Evolutionary conservation across 2,329 filamentous ascomycete genomes (phyloP).

Genomic region (Botryotinia narcissicola): DNA sequence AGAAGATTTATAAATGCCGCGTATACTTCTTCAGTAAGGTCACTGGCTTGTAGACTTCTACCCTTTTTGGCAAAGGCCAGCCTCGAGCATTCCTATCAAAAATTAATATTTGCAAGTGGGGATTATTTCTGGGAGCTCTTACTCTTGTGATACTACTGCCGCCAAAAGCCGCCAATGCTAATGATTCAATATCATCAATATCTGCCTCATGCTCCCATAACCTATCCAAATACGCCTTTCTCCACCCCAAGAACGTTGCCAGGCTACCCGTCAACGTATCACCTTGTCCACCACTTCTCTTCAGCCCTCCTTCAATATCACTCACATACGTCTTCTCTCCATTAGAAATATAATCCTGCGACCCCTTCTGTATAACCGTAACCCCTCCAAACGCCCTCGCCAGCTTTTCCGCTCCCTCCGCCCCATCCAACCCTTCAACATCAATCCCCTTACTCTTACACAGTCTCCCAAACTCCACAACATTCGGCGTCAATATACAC

Average conservation of each 20-base stretch:
- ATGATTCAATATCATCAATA: constrained; percentile 55
- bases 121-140: constrained; percentile 37
- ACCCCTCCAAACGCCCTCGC: constrained; percentile 79
- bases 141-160: constrained; percentile 84
- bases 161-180: constrained; percentile 80
- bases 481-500: constrained; percentile 90
- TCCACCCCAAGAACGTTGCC: constrained; percentile 85
- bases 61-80: constrained; percentile 84
- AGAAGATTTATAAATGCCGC: constrained; percentile 76
- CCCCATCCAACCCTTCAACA: constrained; percentile 43
- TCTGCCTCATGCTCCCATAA: constrained; percentile 67
- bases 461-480: constrained; percentile 84
- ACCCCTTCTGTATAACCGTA: constrained; percentile 87
- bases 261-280: constrained; percentile 90
- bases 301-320: constrained; percentile 77
- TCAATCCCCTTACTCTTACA: constrained; percentile 73
- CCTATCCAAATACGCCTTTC: constrained; percentile 78
- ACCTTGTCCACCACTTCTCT: constrained; percentile 91
- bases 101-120: constrained; percentile 27
- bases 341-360: constrained; percentile 78
- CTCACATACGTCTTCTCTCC: constrained; percentile 71
- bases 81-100: constrained; percentile 69
- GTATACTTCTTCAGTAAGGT: constrained; percentile 88
- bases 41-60: constrained; percentile 85
- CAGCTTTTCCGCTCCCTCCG: constrained; percentile 58